Percentiles rank a stretch among this genome's conserved stretches.
These are phyloP conservation scores for Penicillium sp. DNA, from an alignment of 2,329 filamentous ascomycete genomes.

Conservation along the genomic window DNA sequence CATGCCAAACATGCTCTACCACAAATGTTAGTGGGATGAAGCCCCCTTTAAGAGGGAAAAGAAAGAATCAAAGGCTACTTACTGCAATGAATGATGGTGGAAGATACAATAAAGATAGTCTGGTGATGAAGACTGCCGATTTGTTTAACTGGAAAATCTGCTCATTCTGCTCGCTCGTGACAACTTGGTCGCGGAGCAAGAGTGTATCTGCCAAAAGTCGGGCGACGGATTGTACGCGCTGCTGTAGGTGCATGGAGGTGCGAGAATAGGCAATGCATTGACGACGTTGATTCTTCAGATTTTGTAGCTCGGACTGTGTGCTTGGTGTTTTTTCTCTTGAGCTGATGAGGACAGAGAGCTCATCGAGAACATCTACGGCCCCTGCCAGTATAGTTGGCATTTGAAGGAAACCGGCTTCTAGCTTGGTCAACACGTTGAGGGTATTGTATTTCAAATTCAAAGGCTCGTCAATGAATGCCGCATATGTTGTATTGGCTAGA, in stretches of 20 bases:
- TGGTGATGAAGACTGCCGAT: constrained; percentile 30
- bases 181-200: constrained; percentile 4
- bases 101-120: constrained; percentile 33
- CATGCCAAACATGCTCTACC: constrained; percentile 43
- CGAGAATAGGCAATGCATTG: constrained; percentile 16
- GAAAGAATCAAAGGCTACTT: constrained; percentile 10
- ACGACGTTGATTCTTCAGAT: constrained; percentile 1
- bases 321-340: not conserved
- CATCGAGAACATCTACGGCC: constrained; percentile 12
- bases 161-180: constrained; percentile 21
- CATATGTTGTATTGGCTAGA: constrained; percentile 14
- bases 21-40: too few species aligned
- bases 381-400: constrained; percentile 21
- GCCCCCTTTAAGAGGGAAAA: too few species aligned
- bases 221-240: constrained; percentile 17
- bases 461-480: constrained; percentile 14
- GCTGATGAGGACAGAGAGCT: not conserved
- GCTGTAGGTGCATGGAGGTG: constrained; percentile 19
- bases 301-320: not conserved
- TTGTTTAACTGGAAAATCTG: constrained; percentile 27
- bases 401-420: constrained; percentile 22
- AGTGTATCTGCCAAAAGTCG: constrained; percentile 24
- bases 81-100: constrained; percentile 42
- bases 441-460: constrained; percentile 1
- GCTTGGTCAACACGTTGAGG: not conserved